Evolutionary conservation across 805 yeast genomes (phyloP).

Genomic region (Saccharomycopsis amapae): DNA sequence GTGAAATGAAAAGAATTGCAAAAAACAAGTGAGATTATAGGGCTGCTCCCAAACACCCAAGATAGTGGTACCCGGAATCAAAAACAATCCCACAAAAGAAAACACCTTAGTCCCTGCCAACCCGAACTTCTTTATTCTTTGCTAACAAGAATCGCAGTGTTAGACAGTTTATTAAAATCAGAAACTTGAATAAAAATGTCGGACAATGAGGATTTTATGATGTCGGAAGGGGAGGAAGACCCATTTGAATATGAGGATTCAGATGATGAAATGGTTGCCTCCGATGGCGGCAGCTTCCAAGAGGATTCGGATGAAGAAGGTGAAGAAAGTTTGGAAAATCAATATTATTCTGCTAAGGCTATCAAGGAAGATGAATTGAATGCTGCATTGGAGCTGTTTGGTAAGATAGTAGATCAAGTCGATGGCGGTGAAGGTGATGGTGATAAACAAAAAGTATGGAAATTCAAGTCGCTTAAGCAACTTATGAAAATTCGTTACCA

Average conservation of each 20-base stretch:
- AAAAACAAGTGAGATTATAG: too few species aligned
- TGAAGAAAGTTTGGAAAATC: slow-evolving; percentile 10
- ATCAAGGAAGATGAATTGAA: slow-evolving; percentile 14
- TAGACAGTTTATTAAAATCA: too few species aligned
- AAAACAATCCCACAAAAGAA: too few species aligned
- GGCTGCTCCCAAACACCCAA: too few species aligned
- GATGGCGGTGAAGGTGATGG: neutral
- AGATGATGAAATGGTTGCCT: slow-evolving; percentile 21
- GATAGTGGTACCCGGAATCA: too few species aligned
- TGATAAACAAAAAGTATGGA: slow-evolving; percentile 25
- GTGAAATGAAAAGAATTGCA: too few species aligned
- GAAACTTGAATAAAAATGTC: slow-evolving; percentile 16
- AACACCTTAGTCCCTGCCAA: too few species aligned
- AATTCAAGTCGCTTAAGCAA: slow-evolving; percentile 36
- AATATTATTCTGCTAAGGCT: slow-evolving; percentile 20
- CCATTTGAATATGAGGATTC: slow-evolving; percentile 22
- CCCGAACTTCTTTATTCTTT: too few species aligned
- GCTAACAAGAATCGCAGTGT: neutral
- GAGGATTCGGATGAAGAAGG: slow-evolving; percentile 16
- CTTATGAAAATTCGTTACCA: slow-evolving; percentile 32
- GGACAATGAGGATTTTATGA: slow-evolving; percentile 22
- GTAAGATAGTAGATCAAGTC: neutral
- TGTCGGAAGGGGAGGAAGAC: slow-evolving; percentile 22
- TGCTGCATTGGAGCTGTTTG: slow-evolving; percentile 12
- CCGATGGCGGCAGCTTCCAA: slow-evolving; percentile 20